Evolutionary conservation across 768 basidiomycete genomes (phyloP), one percentile per base, ranked within the genome.

Genomic region (Hypholoma fasciculare): DNA sequence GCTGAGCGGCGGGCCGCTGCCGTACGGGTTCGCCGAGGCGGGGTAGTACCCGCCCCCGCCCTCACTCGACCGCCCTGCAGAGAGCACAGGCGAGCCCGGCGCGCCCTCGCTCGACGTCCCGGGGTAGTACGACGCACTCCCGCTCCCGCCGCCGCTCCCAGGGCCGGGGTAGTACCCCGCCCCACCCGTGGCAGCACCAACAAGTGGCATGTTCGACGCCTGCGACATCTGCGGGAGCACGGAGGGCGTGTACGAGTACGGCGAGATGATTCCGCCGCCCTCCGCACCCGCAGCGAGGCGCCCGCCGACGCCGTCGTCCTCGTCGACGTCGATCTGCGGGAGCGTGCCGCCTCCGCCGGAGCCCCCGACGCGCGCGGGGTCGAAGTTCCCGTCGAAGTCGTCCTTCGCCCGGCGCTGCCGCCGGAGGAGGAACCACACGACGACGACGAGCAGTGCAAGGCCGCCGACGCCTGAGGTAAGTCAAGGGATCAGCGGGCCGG

Each of bases 381-480:
- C 69, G 52, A 70, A 70, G 61, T 69, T 70, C 16, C 67, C 69
- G 51, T 69, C 69, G 57, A 70, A 70, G 40, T 70, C 67, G 58
- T 69, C 54, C 23, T 69, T 66, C 37, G 49, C 51, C 52, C 9
- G 37, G 4, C 66, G 64, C 36, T 63, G 62, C 30, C 54, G 54
- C 7, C 63, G 60, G 12, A 63, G 61, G 39, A 69, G 59, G 59
- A 65, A 57, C 52, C 56, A 63, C 13, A 67, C 49, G 19, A 67
- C 19, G 37, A 63, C 38, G 3, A 61, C 36, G 11, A 66, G 16
- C 3, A 67, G n/a, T 1, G 42, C 55, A 11, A 67, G 57, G 40
- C 54, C 65, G 7, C 30, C 66, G 26, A 67, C 49, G 52, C 66
- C 65, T 67, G 52, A 26, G 40, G 4, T 46, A 19, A 26, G 16